These are phyloP conservation scores for Cyclotella sp. DNA, from an alignment of 108 stramenopile genomes.

Conservation along the genomic window DNA sequence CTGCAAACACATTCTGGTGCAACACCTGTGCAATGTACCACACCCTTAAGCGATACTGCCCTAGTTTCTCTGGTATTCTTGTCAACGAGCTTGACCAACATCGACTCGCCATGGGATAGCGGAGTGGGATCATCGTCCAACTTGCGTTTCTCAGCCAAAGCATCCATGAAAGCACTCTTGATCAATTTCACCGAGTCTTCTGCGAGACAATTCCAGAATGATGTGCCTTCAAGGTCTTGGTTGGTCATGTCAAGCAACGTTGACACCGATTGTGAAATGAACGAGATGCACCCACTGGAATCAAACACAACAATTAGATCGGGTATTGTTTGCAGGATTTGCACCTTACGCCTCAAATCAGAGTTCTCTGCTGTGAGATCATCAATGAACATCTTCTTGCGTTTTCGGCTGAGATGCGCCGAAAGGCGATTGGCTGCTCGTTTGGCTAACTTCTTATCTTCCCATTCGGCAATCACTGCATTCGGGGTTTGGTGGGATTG, in stretches of 20 bases:
- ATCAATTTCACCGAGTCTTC: conserved; percentile 75
- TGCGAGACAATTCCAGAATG: conserved; percentile 81
- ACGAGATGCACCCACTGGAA: conserved; percentile 76
- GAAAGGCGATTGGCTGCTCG: conserved; percentile 89
- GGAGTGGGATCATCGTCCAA: conserved; percentile 68
- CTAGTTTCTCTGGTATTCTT: conserved; percentile 43
- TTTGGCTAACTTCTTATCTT: conserved; percentile 80
- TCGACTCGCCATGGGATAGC: conserved; percentile 68
- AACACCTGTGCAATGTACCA: conserved; percentile 82
- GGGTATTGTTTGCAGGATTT: conserved; percentile 81
- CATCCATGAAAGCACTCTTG: conserved; percentile 90
- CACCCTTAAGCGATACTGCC: conserved; percentile 66
- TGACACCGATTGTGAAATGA: conserved; percentile 74
- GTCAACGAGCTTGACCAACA: conserved; percentile 66
- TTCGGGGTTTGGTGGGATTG: not conserved
- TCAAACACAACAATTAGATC: conserved; percentile 89
- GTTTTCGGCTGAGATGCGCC: conserved; percentile 91
- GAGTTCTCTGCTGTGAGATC: conserved; percentile 90
- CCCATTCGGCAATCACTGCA: conserved; percentile 33
- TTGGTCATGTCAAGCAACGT: conserved; percentile 57
- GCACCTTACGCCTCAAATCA: conserved; percentile 79
- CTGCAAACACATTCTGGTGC: conserved; percentile 88
- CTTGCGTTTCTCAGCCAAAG: conserved; percentile 70
- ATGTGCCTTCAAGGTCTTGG: conserved; percentile 68
- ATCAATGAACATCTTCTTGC: conserved; percentile 94